Evolutionary conservation across 805 yeast genomes (phyloP), one percentile per base, ranked within the genome.

Genomic region (Pichia membranifaciens): DNA sequence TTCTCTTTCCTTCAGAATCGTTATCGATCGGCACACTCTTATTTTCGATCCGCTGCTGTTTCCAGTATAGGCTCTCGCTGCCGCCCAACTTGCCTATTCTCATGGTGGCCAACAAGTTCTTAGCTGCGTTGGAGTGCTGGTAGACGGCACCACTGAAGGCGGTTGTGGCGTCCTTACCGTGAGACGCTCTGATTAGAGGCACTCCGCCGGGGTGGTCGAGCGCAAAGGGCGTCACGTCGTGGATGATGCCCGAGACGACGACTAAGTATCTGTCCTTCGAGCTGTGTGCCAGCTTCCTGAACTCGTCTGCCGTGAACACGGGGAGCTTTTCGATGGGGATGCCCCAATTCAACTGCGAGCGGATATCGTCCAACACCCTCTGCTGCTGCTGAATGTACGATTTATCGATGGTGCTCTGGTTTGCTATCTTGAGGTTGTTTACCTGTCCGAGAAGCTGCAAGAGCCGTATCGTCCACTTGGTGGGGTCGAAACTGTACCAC

Each of bases 91-190:
- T 90, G 0, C 95, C 96, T 15, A 90, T 83, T 58, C 98, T 76
- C 97, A 90, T 88, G 0, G 96, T 90, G 2, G 96, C 95, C 51
- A 90, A 70, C 51, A 90, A 67, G 66, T 90, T 90, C 60, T 84
- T 85, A 1, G 96, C 97, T 0, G 97, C 97, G 48, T 91, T 88
- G 57, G 93, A 84, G 65, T 90, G 98, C 47, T 80, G 79, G 67
- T 90, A 90, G 12, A 90, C 97, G 3, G 96, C 97, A 20, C 98
- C 97, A 63, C 84, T 88, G 66, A 90, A 90, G 2, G 95, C 96
- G 44, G 85, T 81, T 3, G 97, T 89, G 8, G 96, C 96, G 64
- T 90, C 97, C 64, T 85, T 87, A 12, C 97, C 97, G 49, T 87
- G 82, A 2, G 95, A 86, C 0, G 93, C 81, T 53, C 72, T 72